Evolutionary conservation across 192 early-diverging fungal species (phyloP).

Genomic region (Globomyces pollinis-pini): DNA sequence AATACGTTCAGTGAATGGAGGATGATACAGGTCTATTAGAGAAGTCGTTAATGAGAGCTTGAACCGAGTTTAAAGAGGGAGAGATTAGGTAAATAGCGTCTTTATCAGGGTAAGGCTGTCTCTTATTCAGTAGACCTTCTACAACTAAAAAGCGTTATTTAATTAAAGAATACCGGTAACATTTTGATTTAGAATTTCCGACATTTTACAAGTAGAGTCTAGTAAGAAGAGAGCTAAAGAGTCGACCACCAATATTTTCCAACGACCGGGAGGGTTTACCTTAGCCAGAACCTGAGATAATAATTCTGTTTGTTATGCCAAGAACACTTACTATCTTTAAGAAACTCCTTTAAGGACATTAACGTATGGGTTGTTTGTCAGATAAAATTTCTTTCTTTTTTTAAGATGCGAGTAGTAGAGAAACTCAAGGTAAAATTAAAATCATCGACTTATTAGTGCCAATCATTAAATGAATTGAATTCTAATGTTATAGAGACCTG

Average conservation of each 20-base stretch:
- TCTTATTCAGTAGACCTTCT: conserved; percentile 38
- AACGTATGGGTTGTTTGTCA: too few species aligned
- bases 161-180: conserved; percentile 16
- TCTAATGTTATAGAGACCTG: too few species aligned
- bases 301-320: background rate
- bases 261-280: conserved; percentile 29
- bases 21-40: conserved; percentile 21
- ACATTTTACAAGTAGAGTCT: conserved; percentile 21
- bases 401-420: too few species aligned
- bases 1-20: background rate
- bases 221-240: conserved; percentile 9
- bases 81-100: conserved; percentile 58
- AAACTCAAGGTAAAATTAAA: too few species aligned
- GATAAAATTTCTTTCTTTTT: too few species aligned
- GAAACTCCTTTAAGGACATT: background rate
- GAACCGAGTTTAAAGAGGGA: conserved; percentile 30
- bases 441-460: too few species aligned
- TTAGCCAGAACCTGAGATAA: background rate
- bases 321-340: background rate
- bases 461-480: too few species aligned
- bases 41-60: conserved; percentile 44
- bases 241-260: conserved; percentile 27
- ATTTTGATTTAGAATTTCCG: conserved; percentile 26
- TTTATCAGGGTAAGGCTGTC: conserved; percentile 44
- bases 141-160: conserved; percentile 48